phyloP scores from a whole-genome alignment of 192 early-diverging fungal genomes.

The Backusella tuberculispora region DNA sequence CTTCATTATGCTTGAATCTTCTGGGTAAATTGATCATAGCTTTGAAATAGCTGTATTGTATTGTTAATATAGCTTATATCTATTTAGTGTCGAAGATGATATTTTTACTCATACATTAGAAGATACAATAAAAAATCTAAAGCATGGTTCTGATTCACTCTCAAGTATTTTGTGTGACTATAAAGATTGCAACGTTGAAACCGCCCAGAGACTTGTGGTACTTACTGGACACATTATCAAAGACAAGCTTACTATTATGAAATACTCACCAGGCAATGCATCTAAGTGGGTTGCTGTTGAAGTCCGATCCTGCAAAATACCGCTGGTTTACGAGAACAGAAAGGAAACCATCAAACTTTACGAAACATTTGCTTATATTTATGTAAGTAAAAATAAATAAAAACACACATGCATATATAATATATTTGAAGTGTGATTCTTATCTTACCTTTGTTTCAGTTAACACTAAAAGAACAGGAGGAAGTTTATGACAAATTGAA shows the following conservation, averaged over 20 bases:
- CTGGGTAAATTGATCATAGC: not conserved
- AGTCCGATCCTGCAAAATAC: not conserved
- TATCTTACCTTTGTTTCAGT: conserved; percentile 12
- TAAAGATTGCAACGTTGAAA: not conserved
- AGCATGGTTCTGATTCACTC: conserved; percentile 5
- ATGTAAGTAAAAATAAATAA: conserved; percentile 11
- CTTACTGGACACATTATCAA: not conserved
- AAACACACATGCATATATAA: not conserved
- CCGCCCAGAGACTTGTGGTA: not conserved
- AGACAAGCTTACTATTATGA: conserved; percentile 11
- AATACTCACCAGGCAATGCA: not conserved
- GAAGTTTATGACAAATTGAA: not conserved
- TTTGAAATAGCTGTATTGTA: not conserved
- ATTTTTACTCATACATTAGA: not conserved
- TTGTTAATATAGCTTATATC: not conserved
- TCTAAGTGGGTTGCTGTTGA: not conserved
- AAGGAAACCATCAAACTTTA: not conserved
- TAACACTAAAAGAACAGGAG: not conserved
- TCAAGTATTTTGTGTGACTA: conserved; percentile 9
- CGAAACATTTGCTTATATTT: conserved; percentile 1
- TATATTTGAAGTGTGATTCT: conserved; percentile 12
- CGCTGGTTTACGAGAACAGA: not conserved
- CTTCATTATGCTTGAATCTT: not conserved
- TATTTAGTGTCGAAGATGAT: not conserved
- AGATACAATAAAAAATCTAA: not conserved